Conservation (phyloP, 192 early-diverging fungal species). For the Coemansia sp. region DNA sequence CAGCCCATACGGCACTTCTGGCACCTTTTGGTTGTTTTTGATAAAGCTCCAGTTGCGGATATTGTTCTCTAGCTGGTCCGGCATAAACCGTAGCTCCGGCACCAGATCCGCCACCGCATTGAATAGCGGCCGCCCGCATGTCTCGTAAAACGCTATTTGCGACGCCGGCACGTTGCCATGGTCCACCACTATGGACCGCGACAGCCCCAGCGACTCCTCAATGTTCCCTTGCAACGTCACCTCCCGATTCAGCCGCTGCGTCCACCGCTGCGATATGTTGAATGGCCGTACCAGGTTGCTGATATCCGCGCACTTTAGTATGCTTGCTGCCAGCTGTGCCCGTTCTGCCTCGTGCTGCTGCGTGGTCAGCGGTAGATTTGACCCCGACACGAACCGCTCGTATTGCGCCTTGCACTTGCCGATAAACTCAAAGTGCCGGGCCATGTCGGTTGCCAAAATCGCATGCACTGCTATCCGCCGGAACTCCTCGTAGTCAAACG, state of each 20-base stretch:
- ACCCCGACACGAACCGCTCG: conserved; percentile 53
- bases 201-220: conserved; percentile 67
- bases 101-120: conserved; percentile 46
- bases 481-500: conserved; percentile 64
- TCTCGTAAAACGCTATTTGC: conserved; percentile 54
- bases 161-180: conserved; percentile 38
- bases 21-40: conserved; percentile 44
- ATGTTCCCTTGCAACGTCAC: conserved; percentile 70
- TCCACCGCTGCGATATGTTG: conserved; percentile 66
- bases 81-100: conserved; percentile 47
- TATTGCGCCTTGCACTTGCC: conserved; percentile 65
- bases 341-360: conserved; percentile 60
- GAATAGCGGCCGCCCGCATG: conserved; percentile 53
- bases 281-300: conserved; percentile 75
- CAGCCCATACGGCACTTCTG: conserved; percentile 49
- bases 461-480: conserved; percentile 67
- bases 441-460: conserved; percentile 81
- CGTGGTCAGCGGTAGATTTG: conserved; percentile 45
- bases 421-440: conserved; percentile 75
- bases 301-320: conserved; percentile 82
- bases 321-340: conserved; percentile 61
- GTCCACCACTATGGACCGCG: conserved; percentile 45
- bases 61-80: conserved; percentile 51
- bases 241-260: conserved; percentile 66
- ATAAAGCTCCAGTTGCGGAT: conserved; percentile 53